Evolutionary conservation across 192 early-diverging fungal species (phyloP).

Genomic region (Coemansia sp.): DNA sequence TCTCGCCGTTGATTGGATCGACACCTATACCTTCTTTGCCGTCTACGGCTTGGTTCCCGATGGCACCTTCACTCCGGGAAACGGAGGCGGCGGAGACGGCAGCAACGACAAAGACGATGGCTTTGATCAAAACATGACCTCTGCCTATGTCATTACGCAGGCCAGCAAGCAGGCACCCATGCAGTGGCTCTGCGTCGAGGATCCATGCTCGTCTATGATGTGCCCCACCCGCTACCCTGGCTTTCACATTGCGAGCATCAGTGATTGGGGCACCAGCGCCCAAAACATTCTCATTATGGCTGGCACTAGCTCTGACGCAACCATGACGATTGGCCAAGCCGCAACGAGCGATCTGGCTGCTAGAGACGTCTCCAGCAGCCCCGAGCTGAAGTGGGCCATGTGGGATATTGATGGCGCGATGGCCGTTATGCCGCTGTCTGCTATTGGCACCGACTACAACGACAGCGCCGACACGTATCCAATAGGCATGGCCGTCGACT

Average conservation of each 20-base stretch:
- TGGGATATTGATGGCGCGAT: constrained; percentile 66
- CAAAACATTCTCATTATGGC: constrained; percentile 38
- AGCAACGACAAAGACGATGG: constrained; percentile 19
- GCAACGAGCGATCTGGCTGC: constrained; percentile 7
- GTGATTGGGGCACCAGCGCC: constrained; percentile 56
- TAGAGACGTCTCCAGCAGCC: constrained; percentile 8
- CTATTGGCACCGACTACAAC: constrained; percentile 22
- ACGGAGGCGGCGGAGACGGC: constrained; percentile 37
- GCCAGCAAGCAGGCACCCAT: constrained; percentile 38
- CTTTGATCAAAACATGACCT: constrained; percentile 41
- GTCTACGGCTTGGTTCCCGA: constrained; percentile 59
- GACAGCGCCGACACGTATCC: constrained; percentile 62
- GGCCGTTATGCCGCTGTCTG: constrained; percentile 61
- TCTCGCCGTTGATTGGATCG: constrained; percentile 72
- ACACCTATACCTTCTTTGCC: constrained; percentile 66
- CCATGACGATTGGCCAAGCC: constrained; percentile 41
- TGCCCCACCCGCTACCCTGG: constrained; percentile 53
- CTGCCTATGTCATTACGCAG: constrained; percentile 63
- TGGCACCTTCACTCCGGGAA: constrained; percentile 16
- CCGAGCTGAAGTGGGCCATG: constrained; percentile 60
- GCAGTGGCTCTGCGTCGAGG: constrained; percentile 57
- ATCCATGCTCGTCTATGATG: constrained; percentile 59
- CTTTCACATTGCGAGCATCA: constrained; percentile 62
- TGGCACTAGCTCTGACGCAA: constrained; percentile 33
- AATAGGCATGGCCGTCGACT: constrained; percentile 75